A percentile compares a stretch with the other conserved stretches of the same genome.
These are phyloP conservation scores for Fonsecaea monophora DNA, from an alignment of 2,329 filamentous ascomycete species.

Conservation along the genomic window DNA sequence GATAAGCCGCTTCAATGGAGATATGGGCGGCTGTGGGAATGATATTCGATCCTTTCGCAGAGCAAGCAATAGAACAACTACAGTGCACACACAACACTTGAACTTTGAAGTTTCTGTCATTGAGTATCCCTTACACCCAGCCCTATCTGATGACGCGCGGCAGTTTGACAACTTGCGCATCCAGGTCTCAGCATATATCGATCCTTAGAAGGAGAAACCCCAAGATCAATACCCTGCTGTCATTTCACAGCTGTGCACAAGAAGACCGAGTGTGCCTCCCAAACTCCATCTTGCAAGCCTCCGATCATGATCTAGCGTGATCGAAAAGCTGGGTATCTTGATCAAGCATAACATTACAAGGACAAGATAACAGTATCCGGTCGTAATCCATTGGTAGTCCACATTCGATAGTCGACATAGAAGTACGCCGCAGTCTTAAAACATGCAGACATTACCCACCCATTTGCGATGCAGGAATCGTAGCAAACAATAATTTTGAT, in stretches of 20 bases:
- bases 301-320: background rate
- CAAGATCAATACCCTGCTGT: background rate
- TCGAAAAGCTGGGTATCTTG: conserved; percentile 2
- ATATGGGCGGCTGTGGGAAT: background rate
- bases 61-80: background rate
- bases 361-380: background rate
- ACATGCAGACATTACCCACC: background rate
- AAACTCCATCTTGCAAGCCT: background rate
- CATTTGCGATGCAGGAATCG: background rate
- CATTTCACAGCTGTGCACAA: background rate
- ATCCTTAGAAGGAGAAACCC: background rate
- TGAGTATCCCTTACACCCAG: background rate
- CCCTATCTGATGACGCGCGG: background rate
- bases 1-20: background rate
- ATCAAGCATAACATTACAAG: conserved; percentile 4
- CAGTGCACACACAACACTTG: background rate
- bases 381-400: background rate
- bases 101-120: background rate
- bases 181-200: background rate
- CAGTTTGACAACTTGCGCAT: background rate
- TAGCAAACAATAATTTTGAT: conserved; percentile 4
- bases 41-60: background rate
- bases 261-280: background rate
- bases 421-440: background rate
- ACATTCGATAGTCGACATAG: background rate